Conservation (phyloP, 805 yeast species). For the Monosporozyma servazzii region DNA sequence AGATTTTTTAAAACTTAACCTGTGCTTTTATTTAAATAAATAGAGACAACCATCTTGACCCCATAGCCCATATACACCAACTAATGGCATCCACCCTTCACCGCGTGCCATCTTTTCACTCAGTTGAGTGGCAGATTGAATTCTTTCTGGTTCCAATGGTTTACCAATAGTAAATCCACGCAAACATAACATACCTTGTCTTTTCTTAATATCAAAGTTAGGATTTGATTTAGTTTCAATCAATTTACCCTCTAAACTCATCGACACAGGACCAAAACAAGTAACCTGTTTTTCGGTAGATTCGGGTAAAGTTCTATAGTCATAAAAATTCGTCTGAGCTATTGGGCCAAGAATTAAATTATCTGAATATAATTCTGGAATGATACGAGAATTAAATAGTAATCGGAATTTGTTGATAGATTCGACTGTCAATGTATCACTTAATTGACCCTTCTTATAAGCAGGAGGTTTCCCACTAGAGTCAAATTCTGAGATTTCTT, state of each 20-base stretch:
- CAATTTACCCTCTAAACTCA: slow-evolving; percentile 52
- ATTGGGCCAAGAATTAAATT: slow-evolving; percentile 45
- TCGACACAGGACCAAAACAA: slow-evolving; percentile 50
- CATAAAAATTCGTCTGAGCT: slow-evolving; percentile 49
- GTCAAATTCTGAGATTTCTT: slow-evolving; percentile 13
- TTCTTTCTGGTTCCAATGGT: slow-evolving; percentile 28
- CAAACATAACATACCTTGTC: slow-evolving; percentile 43
- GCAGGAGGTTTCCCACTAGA: slow-evolving; percentile 8
- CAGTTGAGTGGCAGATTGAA: slow-evolving; percentile 23
- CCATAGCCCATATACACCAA: slow-evolving; percentile 47
- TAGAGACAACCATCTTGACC: slow-evolving; percentile 71
- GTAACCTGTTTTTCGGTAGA: slow-evolving; percentile 25
- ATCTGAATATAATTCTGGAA: slow-evolving; percentile 40
- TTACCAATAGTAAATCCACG: slow-evolving; percentile 65
- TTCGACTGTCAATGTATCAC: slow-evolving; percentile 12
- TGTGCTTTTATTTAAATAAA: slow-evolving; percentile 22
- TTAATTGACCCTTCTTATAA: slow-evolving; percentile 10
- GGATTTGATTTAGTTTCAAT: slow-evolving; percentile 27
- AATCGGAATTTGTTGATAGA: slow-evolving; percentile 38
- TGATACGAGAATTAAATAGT: slow-evolving; percentile 39
- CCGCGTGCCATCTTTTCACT: slow-evolving; percentile 34
- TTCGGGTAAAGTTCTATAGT: slow-evolving; percentile 42
- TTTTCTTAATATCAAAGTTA: slow-evolving; percentile 28
- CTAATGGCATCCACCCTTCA: slow-evolving; percentile 45
- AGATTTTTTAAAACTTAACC: neutral